Base-by-base conservation (phyloP, 2,329 filamentous ascomycete genomes). In the Byssoonygena ceratinophila region DNA sequence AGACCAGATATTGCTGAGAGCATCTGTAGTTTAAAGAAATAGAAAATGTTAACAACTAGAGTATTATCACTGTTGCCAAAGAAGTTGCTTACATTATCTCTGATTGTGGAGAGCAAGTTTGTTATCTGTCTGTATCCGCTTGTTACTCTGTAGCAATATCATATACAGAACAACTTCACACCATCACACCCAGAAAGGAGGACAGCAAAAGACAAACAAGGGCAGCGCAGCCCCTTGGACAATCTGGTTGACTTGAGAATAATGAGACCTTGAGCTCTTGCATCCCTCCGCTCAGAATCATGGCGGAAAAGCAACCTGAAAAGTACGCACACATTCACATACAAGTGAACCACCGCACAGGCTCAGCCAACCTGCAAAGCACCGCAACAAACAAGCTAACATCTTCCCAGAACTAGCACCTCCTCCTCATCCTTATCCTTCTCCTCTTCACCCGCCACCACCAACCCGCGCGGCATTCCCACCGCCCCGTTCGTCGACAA, bases 381-480 rank as follows among this genome's bases (percentile, higher is more conserved):
- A n/a, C n/a, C n/a, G n/a, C n/a, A n/a, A n/a, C n/a, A n/a, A n/a
- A n/a, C n/a, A n/a, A 31, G 11, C 32, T 16, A 36, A 36, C 57
- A 48, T 60, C 57, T 56, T 55, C 59, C 58, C 58, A 59, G 54
- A 57, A 64, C 56, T 29, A 9, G 9, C 9, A 29, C 5, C 34
- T 14, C 16, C 4, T 14, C 6, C 9, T 9, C 34, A n/a, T 27
- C 44, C 36, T 52, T 29, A 6, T 25, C 18, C 20, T 7, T 12
- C 7, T 3, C 25, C 27, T 18, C 43, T 9, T 7, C 43, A 8
- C 6, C 46, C 16, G 23, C 4, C 43, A 20, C 44, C n/a, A 70
- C 70, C 46, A 73, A 74, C 58, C 66, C 71, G 41, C 71, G 71
- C 56, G 71, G 72, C 27, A 74, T 74, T 56, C 71, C 71, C 55